Conservation (phyloP, 169 alveolate genomes). For the Theileria annulata region DNA sequence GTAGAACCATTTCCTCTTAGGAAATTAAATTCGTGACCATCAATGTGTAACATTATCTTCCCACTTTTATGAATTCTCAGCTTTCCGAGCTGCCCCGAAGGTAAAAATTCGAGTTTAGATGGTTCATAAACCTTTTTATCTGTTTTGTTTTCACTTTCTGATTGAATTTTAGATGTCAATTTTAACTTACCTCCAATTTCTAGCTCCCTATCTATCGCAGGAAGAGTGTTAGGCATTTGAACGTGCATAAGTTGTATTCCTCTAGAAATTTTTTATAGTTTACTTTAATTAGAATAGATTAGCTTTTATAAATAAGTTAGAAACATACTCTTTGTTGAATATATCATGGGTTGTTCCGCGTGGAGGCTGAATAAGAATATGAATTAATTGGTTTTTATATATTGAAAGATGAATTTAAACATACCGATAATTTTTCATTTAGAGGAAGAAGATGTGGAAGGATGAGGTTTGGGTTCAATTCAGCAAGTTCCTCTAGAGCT, state of each 20-base stretch:
- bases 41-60: conserved; percentile 55
- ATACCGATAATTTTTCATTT: conserved; percentile 28
- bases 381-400: neutral
- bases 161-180: neutral
- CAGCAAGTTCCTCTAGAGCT: conserved; percentile 50
- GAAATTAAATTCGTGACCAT: conserved; percentile 60
- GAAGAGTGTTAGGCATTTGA: conserved; percentile 67
- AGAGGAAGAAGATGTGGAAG: conserved; percentile 53
- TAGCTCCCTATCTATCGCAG: conserved; percentile 45
- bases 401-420: neutral
- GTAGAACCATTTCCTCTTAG: conserved; percentile 39
- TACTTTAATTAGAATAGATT: neutral
- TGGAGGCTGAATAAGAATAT: conserved; percentile 7
- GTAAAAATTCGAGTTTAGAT: conserved; percentile 37
- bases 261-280: conserved; percentile 11
- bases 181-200: conserved; percentile 12
- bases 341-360: conserved; percentile 14
- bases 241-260: conserved; percentile 62
- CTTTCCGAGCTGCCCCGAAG: conserved; percentile 60
- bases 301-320: neutral
- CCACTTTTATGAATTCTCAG: conserved; percentile 57
- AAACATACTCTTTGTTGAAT: conserved; percentile 59
- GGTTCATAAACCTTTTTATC: conserved; percentile 40
- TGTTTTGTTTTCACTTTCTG: neutral
- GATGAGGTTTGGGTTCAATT: conserved; percentile 36